Conservation (phyloP, 1,139 yeast species). For the Keqinozyma sinolaborantium region DNA sequence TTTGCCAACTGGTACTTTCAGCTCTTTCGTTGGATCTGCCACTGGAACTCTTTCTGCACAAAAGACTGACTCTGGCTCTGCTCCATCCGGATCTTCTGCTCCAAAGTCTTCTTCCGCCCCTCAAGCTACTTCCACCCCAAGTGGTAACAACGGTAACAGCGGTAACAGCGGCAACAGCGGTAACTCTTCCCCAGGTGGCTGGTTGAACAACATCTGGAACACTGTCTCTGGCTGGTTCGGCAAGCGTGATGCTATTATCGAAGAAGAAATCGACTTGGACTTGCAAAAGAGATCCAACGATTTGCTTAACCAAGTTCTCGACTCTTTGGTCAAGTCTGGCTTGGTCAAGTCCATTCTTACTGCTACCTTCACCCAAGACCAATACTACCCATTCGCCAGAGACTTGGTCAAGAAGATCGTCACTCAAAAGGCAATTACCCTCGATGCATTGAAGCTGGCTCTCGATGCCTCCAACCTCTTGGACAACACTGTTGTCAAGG, state of each 20-base stretch:
- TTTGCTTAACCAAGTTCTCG: conserved; percentile 20
- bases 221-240: conserved; percentile 10
- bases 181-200: not conserved
- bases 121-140: conserved; percentile 4
- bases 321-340: conserved; percentile 27
- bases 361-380: conserved; percentile 10
- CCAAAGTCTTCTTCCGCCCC: too few species aligned
- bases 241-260: conserved; percentile 8
- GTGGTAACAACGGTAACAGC: conserved; percentile 3
- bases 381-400: conserved; percentile 16
- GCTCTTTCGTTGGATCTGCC: conserved; percentile 1
- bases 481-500: conserved; percentile 13
- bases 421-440: conserved; percentile 12
- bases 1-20: conserved; percentile 4
- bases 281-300: conserved; percentile 20
- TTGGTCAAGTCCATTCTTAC: conserved; percentile 23
- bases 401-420: conserved; percentile 17
- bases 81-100: conserved; percentile 2
- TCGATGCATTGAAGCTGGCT: conserved; percentile 13
- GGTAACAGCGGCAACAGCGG: conserved; percentile 5
- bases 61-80: not conserved
- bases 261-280: conserved; percentile 1
- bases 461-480: conserved; percentile 14
- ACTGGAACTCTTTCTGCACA: conserved; percentile 1
- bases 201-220: conserved; percentile 3